Conservation (phyloP, 129 eudicot genomes). For the Calendula officinalis region DNA sequence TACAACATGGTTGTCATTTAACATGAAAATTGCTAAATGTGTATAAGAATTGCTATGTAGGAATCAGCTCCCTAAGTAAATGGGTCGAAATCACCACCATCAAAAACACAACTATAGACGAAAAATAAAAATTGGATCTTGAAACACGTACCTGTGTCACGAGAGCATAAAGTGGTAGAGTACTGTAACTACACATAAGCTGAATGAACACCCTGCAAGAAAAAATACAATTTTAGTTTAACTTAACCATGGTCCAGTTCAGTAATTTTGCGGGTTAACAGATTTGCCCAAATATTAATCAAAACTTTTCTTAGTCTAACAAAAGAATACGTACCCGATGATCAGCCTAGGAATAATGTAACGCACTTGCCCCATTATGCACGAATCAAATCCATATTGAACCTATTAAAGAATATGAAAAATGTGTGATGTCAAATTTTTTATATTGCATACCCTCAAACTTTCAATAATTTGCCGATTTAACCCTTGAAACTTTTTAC, state of each 20-base stretch:
- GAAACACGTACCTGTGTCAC: conserved; percentile 59
- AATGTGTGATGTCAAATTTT: background rate
- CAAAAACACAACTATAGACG: background rate
- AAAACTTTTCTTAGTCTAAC: background rate
- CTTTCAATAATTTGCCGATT: too few relatives aligned
- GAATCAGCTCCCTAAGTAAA: background rate
- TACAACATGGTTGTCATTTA: too few relatives aligned
- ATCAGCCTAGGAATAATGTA: conserved; percentile 66
- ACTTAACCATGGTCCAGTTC: background rate
- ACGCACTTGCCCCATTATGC: conserved; percentile 73
- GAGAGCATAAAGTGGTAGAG: conserved; percentile 74
- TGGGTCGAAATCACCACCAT: background rate
- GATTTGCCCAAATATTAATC: background rate
- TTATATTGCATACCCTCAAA: background rate
- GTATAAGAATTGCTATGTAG: too few relatives aligned
- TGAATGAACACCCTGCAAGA: conserved; percentile 61
- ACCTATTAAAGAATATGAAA: conserved; percentile 30
- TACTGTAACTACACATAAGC: conserved; percentile 69
- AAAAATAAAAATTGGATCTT: background rate
- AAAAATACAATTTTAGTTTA: background rate
- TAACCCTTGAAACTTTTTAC: too few relatives aligned
- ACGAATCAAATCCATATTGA: conserved; percentile 63
- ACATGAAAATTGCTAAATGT: too few relatives aligned
- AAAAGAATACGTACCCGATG: conserved; percentile 50
- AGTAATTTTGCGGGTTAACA: background rate